Evolutionary conservation across 192 early-diverging fungal species (phyloP).

Genomic region (Geranomyces variabilis): DNA sequence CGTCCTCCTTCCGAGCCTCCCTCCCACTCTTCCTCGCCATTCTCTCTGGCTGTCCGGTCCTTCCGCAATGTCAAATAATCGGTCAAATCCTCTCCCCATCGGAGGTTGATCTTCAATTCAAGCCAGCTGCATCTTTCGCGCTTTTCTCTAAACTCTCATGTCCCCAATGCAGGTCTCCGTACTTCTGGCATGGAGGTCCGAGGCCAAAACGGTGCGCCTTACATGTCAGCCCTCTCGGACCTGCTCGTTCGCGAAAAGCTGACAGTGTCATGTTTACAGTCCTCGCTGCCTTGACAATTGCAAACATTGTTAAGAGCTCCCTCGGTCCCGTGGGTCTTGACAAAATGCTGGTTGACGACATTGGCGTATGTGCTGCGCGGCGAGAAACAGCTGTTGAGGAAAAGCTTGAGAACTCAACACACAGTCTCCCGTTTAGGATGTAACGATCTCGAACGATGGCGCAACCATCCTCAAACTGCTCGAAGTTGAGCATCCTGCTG

Average conservation of each 20-base stretch:
- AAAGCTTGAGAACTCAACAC: no score
- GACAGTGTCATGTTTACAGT: constrained; percentile 58
- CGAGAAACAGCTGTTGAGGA: no score
- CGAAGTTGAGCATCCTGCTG: constrained; percentile 99
- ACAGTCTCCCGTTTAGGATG: constrained; percentile 65
- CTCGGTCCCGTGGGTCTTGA: constrained; percentile 98
- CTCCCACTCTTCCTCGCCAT: no score
- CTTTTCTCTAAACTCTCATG: background rate
- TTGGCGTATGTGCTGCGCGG: constrained; percentile 71
- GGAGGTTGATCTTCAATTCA: constrained; percentile 8
- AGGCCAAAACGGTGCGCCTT: constrained; percentile 84
- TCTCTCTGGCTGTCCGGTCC: no score
- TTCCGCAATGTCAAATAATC: constrained; percentile 6
- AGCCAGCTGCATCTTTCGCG: background rate
- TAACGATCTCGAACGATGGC: constrained; percentile 99
- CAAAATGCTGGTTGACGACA: constrained; percentile 99
- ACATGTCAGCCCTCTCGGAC: background rate
- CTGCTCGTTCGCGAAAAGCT: background rate
- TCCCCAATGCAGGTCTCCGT: constrained; percentile 80
- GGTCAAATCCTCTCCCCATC: constrained; percentile 30
- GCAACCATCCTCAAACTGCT: constrained; percentile 96
- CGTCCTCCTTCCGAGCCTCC: no score
- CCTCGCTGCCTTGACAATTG: constrained; percentile 90
- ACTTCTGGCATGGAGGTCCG: constrained; percentile 90
- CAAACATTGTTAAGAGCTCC: constrained; percentile 98